These are phyloP conservation scores for Arthrobotrys conoides DNA, from an alignment of 2,329 filamentous ascomycete genomes.

Conservation along the genomic window DNA sequence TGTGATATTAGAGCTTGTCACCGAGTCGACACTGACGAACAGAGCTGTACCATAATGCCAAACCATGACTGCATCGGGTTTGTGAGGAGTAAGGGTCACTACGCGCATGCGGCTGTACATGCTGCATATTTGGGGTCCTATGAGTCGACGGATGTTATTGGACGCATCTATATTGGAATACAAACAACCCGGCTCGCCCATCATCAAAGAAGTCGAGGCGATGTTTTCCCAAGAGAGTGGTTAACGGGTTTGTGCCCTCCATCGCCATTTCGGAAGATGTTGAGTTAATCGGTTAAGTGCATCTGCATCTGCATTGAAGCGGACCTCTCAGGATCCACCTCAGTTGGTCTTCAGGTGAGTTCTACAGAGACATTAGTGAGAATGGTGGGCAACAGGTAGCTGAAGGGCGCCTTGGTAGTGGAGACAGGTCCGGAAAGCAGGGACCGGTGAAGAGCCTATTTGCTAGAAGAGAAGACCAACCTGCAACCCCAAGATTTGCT, in stretches of 20 bases:
- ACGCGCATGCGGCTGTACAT: constrained; percentile 54
- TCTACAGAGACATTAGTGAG: constrained; percentile 13
- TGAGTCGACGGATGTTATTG: constrained; percentile 35
- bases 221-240: constrained; percentile 42
- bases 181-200: constrained; percentile 20
- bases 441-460: constrained; percentile 55
- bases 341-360: constrained; percentile 35
- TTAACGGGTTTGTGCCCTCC: constrained; percentile 52
- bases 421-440: constrained; percentile 28
- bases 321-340: constrained; percentile 40
- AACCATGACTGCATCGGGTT: constrained; percentile 48
- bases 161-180: constrained; percentile 22
- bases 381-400: constrained; percentile 36
- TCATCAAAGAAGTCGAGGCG: constrained; percentile 12
- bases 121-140: constrained; percentile 44
- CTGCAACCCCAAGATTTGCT: constrained; percentile 11
- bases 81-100: constrained; percentile 32
- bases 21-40: constrained; percentile 28
- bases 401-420: constrained; percentile 59
- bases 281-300: constrained; percentile 29
- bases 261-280: constrained; percentile 55
- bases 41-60: constrained; percentile 30
- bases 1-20: constrained; percentile 25
- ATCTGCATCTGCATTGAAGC: constrained; percentile 32
- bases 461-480: constrained; percentile 20